Conservation (phyloP, 2,329 filamentous ascomycete species). For the Cladophialophora yegresii region DNA sequence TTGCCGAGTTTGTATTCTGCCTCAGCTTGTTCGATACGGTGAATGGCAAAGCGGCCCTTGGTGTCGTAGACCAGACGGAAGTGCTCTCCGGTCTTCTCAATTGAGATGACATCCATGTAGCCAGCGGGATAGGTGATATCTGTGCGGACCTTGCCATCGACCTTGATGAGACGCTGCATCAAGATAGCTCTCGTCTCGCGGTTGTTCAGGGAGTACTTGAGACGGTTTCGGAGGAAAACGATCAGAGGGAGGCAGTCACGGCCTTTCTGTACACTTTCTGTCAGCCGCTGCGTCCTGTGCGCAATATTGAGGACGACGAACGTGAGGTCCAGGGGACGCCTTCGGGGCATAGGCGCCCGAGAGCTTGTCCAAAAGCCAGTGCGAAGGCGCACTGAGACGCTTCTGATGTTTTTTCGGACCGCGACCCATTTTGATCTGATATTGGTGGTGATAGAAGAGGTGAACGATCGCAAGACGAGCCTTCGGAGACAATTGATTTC, state of each 20-base stretch:
- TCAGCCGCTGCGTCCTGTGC: slow-evolving; percentile 20
- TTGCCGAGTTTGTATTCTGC: slow-evolving; percentile 99
- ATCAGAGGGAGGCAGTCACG: slow-evolving; percentile 98
- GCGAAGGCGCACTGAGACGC: slow-evolving; percentile 97
- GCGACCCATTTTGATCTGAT: slow-evolving; percentile 54
- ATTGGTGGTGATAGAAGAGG: slow-evolving; percentile 17
- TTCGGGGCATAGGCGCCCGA: slow-evolving; percentile 79
- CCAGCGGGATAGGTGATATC: slow-evolving; percentile 95
- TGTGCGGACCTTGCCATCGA: slow-evolving; percentile 99
- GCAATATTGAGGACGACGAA: slow-evolving; percentile 18
- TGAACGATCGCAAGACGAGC: not conserved
- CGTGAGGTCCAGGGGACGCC: slow-evolving; percentile 72
- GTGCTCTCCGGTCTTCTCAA: slow-evolving; percentile 99
- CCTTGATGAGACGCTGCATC: slow-evolving; percentile 99
- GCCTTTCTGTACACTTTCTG: slow-evolving; percentile 77
- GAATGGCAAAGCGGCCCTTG: slow-evolving; percentile 99
- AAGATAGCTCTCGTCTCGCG: slow-evolving; percentile 97
- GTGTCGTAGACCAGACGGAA: slow-evolving; percentile 99
- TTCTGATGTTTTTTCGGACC: slow-evolving; percentile 97
- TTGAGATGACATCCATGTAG: slow-evolving; percentile 99
- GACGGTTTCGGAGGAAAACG: slow-evolving; percentile 88
- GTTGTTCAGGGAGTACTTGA: slow-evolving; percentile 99
- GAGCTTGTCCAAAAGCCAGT: slow-evolving; percentile 99
- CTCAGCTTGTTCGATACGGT: slow-evolving; percentile 98
- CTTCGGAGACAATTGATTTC: slow-evolving; percentile 4